A percentile compares a stretch with the other conserved stretches of the same genome.
Evolutionary conservation across 1,139 yeast genomes (phyloP).

Genomic region (Williopsis jadinii): DNA sequence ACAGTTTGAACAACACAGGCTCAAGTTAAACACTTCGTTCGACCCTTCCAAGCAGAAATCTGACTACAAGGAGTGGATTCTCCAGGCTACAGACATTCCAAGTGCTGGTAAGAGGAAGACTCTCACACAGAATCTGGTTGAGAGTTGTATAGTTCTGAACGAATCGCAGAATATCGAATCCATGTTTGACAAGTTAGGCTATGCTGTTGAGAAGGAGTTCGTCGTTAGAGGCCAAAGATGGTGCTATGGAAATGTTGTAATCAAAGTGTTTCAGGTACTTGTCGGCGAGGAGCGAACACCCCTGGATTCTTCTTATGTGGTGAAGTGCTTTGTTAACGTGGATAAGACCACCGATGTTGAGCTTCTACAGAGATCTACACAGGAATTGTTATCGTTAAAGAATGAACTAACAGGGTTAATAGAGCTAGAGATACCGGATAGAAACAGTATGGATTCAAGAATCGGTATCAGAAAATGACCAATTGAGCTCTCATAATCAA

Average conservation of each 20-base stretch:
- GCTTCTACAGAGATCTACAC: slow-evolving; percentile 56
- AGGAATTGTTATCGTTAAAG: slow-evolving; percentile 54
- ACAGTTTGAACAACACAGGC: slow-evolving; percentile 20
- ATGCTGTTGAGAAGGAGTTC: slow-evolving; percentile 56
- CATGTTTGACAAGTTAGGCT: slow-evolving; percentile 65
- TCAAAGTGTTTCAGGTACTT: slow-evolving; percentile 50
- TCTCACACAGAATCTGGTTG: slow-evolving; percentile 62
- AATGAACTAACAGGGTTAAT: slow-evolving; percentile 61
- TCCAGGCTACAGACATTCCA: slow-evolving; percentile 75
- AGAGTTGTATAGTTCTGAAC: slow-evolving; percentile 43
- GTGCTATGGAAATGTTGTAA: slow-evolving; percentile 55
- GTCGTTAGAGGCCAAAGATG: slow-evolving; percentile 62
- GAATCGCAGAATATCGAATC: slow-evolving; percentile 26
- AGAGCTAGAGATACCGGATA: slow-evolving; percentile 65
- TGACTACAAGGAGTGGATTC: slow-evolving; percentile 43
- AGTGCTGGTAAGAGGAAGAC: slow-evolving; percentile 74
- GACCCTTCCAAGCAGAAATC: slow-evolving; percentile 2
- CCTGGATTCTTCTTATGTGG: slow-evolving; percentile 22
- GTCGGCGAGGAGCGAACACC: slow-evolving; percentile 22
- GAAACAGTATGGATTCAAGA: slow-evolving; percentile 70
- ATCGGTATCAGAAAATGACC: slow-evolving; percentile 1
- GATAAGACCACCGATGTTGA: slow-evolving; percentile 73
- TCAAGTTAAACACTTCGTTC: slow-evolving; percentile 12
- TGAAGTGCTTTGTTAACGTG: slow-evolving; percentile 65
- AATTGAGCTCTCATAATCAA: too few species aligned